phyloP scores from a whole-genome alignment of 257 asterid genomes.

The Jacaranda mimosifolia region DNA sequence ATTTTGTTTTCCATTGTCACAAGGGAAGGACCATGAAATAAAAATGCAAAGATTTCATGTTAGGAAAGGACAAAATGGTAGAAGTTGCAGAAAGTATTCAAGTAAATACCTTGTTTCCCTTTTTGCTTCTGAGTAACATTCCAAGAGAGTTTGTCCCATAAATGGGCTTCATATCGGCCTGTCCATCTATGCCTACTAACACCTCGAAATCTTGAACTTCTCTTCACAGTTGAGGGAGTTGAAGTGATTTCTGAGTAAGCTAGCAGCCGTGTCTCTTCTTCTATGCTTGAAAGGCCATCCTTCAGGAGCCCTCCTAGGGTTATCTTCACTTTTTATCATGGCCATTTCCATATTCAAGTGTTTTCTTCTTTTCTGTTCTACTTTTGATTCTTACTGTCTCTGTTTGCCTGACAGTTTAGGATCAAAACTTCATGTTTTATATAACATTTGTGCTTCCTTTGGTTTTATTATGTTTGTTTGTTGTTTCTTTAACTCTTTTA shows the following conservation, averaged over 20 bases:
- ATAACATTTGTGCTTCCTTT: constrained; percentile 37
- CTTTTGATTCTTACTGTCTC: neutral
- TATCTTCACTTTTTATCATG: constrained; percentile 30
- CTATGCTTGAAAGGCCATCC: constrained; percentile 12
- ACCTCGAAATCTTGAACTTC: constrained; percentile 33
- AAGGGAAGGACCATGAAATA: constrained; percentile 18
- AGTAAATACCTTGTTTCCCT: neutral
- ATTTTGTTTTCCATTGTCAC: constrained; percentile 20
- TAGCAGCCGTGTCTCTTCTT: neutral
- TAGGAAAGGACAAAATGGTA: constrained; percentile 10
- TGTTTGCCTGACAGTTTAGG: constrained; percentile 21
- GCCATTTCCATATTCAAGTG: constrained; percentile 31
- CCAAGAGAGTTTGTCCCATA: constrained; percentile 30
- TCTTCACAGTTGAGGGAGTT: constrained; percentile 1
- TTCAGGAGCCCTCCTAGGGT: constrained; percentile 32
- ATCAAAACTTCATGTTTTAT: constrained; percentile 28
- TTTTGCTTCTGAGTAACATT: constrained; percentile 6
- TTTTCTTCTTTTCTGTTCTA: neutral
- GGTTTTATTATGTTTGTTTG: constrained; percentile 32
- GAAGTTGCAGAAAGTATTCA: neutral
- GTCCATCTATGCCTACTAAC: constrained; percentile 32
- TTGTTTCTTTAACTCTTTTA: constrained; percentile 9
- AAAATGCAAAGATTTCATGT: constrained; percentile 14
- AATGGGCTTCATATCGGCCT: constrained; percentile 34
- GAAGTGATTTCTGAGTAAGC: neutral